Conservation (phyloP, 1,139 yeast genomes). For the Yamadazyma dendronema region DNA sequence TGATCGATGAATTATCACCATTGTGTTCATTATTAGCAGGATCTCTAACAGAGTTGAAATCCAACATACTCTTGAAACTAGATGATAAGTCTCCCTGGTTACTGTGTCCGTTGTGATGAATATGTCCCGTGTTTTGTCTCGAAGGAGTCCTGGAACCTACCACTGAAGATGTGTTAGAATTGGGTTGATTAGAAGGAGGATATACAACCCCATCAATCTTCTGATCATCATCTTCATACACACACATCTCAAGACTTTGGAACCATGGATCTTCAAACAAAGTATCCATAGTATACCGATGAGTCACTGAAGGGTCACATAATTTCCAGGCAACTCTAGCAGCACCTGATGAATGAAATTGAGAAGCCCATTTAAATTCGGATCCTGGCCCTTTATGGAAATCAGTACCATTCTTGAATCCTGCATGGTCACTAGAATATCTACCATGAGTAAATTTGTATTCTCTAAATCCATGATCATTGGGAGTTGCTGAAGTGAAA, state of each 20-base stretch:
- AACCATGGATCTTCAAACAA: conserved; percentile 69
- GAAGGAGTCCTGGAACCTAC: conserved; percentile 34
- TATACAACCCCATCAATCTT: conserved; percentile 38
- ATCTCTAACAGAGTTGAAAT: conserved; percentile 19
- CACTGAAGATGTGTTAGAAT: conserved; percentile 19
- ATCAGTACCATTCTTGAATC: conserved; percentile 50
- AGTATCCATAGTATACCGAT: conserved; percentile 54
- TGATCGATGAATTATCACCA: conserved; percentile 22
- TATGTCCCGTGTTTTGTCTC: conserved; percentile 29
- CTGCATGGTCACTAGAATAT: conserved; percentile 48
- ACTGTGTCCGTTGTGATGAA: conserved; percentile 10
- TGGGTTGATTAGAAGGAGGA: conserved; percentile 16
- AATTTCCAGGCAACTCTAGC: conserved; percentile 74
- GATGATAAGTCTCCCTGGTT: conserved; percentile 19
- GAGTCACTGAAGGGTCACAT: conserved; percentile 57
- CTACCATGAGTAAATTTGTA: conserved; percentile 53
- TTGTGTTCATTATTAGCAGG: conserved; percentile 4
- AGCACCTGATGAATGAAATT: conserved; percentile 57
- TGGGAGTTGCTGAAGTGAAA: conserved; percentile 49
- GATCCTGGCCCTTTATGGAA: conserved; percentile 59
- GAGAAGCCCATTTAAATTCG: conserved; percentile 64
- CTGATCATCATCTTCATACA: conserved; percentile 53
- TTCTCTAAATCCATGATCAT: conserved; percentile 58
- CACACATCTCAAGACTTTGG: conserved; percentile 56
- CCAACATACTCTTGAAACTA: conserved; percentile 42